Base-by-base conservation (phyloP, 2,329 filamentous ascomycete genomes). In the Curvularia lunata region DNA sequence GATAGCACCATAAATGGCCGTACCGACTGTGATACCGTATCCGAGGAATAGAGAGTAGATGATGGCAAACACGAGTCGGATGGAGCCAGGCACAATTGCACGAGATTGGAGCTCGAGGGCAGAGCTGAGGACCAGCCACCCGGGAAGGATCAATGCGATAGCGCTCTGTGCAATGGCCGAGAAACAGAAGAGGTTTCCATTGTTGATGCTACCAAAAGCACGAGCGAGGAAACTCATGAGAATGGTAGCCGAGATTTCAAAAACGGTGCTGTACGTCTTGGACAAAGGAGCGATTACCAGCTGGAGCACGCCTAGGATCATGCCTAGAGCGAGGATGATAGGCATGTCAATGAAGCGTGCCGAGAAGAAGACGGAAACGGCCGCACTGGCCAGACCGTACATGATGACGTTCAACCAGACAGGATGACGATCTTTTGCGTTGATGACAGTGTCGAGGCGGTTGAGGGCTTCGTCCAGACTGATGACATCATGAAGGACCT, bases 321-420 rank as follows among this genome's bases (percentile, higher is more conserved):
- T 87, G 2, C 91, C 91, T 1, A 95, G 83, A 1, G 90, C 59
- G 71, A 94, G 92, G 6, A 88, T 86, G n/a, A 93, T 82, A 0
- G 90, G 90, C 65, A 94, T 81, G 72, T 96, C 91, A 65, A 93
- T 88, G 46, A 88, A 85, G 1, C 90, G 85, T 2, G 89, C 90
- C 49, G 87, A 81, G 71, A 94, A 95, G 13, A 95, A 94, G 0
- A 90, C 90, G 0, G 89, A 91, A 1, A 94, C 91, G 5, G 83
- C 85, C 0, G 86, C 88, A 23, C 89, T 91, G 0, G 91, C 91
- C 12, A 92, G 77, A 0, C 91, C 91, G 65, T 91, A 92, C 54
- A 92, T 80, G 3, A 88, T 74, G 2, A 95, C 85, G 7, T 77
- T 74, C 4, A 78, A 58, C 75, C 77, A 80, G 10, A 71, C 69